phyloP scores from a whole-genome alignment of 371 early-diverging fungal genomes.

The Batkoa obscura region DNA sequence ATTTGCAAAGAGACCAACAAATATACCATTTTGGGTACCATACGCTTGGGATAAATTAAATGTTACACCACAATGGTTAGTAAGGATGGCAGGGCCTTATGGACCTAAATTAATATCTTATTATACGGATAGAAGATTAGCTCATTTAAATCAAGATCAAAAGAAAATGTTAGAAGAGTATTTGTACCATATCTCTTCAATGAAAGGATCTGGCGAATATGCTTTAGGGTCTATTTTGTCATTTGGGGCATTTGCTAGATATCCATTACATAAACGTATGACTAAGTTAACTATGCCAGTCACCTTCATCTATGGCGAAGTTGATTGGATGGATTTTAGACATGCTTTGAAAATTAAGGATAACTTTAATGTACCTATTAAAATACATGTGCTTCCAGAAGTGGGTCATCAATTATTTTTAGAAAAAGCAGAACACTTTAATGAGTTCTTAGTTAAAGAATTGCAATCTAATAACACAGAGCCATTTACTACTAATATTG shows the following conservation, averaged over 20 bases:
- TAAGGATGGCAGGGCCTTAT: slow-evolving; percentile 56
- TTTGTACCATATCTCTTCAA: slow-evolving; percentile 55
- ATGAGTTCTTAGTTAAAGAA: slow-evolving; percentile 12
- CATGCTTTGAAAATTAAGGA: slow-evolving; percentile 39
- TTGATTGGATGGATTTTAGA: slow-evolving; percentile 86
- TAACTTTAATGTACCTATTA: slow-evolving; percentile 30
- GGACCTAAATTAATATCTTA: slow-evolving; percentile 45
- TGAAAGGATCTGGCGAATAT: slow-evolving; percentile 58
- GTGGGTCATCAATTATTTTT: slow-evolving; percentile 80
- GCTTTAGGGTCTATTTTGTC: slow-evolving; percentile 51
- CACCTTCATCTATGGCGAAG: slow-evolving; percentile 39
- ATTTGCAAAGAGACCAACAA: slow-evolving; percentile 1
- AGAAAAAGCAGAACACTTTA: slow-evolving; percentile 63
- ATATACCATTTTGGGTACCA: slow-evolving; percentile 21
- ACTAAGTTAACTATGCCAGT: slow-evolving; percentile 49
- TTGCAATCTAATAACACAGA: background rate
- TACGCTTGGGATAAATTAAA: slow-evolving; percentile 47
- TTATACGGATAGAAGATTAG: slow-evolving; percentile 51
- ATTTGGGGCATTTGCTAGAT: slow-evolving; percentile 66
- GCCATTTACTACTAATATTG: background rate
- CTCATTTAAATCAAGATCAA: slow-evolving; percentile 38
- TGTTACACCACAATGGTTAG: slow-evolving; percentile 62
- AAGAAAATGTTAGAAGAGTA: slow-evolving; percentile 17
- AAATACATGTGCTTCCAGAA: slow-evolving; percentile 22
- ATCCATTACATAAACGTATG: slow-evolving; percentile 50